Conservation (phyloP, 306 rosid genomes). For the Amphicarpaea edgeworthii region DNA sequence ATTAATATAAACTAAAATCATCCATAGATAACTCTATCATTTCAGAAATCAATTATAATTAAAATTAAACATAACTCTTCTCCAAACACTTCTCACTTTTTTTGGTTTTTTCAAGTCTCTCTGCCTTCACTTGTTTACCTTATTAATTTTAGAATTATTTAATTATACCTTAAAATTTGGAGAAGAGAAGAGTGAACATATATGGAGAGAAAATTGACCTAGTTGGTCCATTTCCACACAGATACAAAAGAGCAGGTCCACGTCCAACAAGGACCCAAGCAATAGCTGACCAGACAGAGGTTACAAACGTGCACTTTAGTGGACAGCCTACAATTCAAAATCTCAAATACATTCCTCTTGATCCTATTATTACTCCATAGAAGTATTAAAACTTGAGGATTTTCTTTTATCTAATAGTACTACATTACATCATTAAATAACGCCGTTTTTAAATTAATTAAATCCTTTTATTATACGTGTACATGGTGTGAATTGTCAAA, state of each 20-base stretch:
- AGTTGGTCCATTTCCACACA: too few relatives aligned
- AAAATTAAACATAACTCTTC: too few relatives aligned
- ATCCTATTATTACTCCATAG: neutral
- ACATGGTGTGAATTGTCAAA: slow-evolving; percentile 10
- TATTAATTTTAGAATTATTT: neutral
- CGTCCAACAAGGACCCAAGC: too few relatives aligned
- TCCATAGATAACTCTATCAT: too few relatives aligned
- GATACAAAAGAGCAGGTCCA: neutral
- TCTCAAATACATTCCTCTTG: neutral
- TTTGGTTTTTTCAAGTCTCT: neutral
- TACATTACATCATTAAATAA: neutral
- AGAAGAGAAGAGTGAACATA: neutral
- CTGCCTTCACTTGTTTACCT: neutral
- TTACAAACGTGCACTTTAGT: neutral
- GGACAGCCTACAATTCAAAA: neutral
- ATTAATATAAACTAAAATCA: too few relatives aligned
- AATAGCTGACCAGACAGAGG: neutral
- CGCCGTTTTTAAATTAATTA: neutral
- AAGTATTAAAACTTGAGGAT: too few relatives aligned
- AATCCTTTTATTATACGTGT: neutral
- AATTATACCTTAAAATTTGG: neutral
- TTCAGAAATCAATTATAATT: too few relatives aligned
- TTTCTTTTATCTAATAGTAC: too few relatives aligned
- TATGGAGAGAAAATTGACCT: slow-evolving; percentile 6
- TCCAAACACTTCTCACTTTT: too few relatives aligned